Evolutionary conservation across 768 basidiomycete genomes (phyloP), one percentile per base, ranked within the genome.

Genomic region (Lactarius indigo): DNA sequence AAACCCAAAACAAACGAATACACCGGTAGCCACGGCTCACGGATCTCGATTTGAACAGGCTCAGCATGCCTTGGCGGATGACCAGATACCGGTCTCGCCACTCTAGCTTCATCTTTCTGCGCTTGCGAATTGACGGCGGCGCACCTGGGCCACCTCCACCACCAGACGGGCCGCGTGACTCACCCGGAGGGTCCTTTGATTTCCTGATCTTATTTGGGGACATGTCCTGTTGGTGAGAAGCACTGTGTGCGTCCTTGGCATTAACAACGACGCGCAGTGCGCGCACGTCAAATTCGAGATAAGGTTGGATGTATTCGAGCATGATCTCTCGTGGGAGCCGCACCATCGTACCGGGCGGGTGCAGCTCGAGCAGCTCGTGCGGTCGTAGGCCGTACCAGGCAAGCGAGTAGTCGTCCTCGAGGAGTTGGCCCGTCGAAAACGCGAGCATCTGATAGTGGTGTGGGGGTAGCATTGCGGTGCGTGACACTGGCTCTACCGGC

Each of bases 321-420:
- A 79, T 69, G 44, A 74, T 59, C 28, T 76, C 73, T 23, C 83
- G 76, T 2, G 80, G 83, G 0, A 89, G 78, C 4, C 73, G 73
- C 3, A 82, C 77, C 47, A 85, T 68, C 35, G 75, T 74, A 15
- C 69, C 64, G 2, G 63, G 66, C 8, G 80, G 79, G 64, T 92
- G 89, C 20, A 92, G 74, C 71, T 92, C 91, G 26, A 92, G 80
- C 2, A 92, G 80, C 70, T 92, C 91, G 68, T 85, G 79, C 0
- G 87, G 82, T 8, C 79, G 76, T 26, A 91, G 71, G 47, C 82
- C 78, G 71, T 90, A 90, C 82, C 85, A 88, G 0, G 82, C 76
- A 30, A 84, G 72, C 12, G 78, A 68, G 55, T 82, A 83, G 26
- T 88, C 85, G 72, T 91, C 89, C 71, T 92, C 87, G 35, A 92